Evolutionary conservation across 108 stramenopile genomes (phyloP).

Genomic region (Cyclotella choctawhatcheeana): DNA sequence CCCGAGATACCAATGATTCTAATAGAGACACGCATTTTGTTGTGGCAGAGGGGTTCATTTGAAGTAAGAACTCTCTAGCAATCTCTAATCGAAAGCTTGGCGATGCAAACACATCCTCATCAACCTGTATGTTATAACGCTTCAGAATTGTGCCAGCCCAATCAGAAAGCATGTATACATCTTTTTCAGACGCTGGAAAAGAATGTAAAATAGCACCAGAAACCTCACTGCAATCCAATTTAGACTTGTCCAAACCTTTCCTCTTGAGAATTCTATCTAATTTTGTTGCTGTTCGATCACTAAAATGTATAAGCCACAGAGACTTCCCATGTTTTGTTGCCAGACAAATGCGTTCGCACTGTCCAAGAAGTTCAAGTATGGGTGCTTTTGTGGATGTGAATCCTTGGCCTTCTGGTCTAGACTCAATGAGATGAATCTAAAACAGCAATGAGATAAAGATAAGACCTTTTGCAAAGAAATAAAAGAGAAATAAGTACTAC

Average conservation of each 20-base stretch:
- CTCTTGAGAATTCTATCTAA: neutral
- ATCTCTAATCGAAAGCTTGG: neutral
- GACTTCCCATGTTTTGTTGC: neutral
- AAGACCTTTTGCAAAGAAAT: neutral
- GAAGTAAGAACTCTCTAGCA: neutral
- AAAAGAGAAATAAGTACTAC: too few relatives aligned
- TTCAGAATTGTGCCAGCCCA: neutral
- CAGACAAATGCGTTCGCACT: neutral
- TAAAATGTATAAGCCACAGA: neutral
- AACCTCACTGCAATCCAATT: neutral
- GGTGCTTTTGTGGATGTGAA: neutral
- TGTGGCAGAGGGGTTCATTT: neutral
- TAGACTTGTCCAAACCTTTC: neutral
- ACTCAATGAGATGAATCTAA: neutral
- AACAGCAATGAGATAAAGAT: too few relatives aligned
- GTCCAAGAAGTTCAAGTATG: neutral
- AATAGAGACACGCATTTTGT: neutral
- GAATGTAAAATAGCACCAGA: conserved; percentile 1
- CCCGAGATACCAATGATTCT: neutral
- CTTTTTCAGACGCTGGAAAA: neutral
- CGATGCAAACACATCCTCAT: neutral
- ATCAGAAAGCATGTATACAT: neutral
- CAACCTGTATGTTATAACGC: neutral
- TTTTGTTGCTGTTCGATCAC: neutral
- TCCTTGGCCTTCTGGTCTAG: neutral